phyloP scores from a whole-genome alignment of 495 filamentous ascomycete genomes.

The Penicillium bovifimosum region DNA sequence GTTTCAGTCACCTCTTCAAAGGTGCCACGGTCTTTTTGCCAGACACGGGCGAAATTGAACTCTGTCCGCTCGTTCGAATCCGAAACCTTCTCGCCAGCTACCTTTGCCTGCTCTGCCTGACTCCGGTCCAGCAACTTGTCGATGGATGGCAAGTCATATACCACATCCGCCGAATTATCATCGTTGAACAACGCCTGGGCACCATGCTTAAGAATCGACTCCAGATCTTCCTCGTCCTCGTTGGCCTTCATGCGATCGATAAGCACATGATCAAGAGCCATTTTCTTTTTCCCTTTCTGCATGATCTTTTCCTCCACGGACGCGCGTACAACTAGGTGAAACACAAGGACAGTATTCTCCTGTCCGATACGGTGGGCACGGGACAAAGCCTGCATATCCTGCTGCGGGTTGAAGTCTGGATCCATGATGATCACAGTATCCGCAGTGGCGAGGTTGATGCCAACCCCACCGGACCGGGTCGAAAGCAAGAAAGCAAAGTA shows the following conservation, averaged over 20 bases:
- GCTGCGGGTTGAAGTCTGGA: conserved; percentile 97
- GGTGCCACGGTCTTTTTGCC: conserved; percentile 74
- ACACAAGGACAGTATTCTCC: conserved; percentile 89
- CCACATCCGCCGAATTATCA: conserved; percentile 57
- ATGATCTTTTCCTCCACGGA: conserved; percentile 94
- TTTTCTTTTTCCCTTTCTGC: conserved; percentile 92
- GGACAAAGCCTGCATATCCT: conserved; percentile 92
- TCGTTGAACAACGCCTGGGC: conserved; percentile 81
- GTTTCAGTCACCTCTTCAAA: conserved; percentile 55
- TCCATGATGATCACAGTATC: conserved; percentile 99
- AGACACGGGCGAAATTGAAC: conserved; percentile 88
- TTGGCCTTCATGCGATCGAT: conserved; percentile 84
- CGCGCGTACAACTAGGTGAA: conserved; percentile 84
- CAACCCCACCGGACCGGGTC: conserved; percentile 90
- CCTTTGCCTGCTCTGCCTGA: conserved; percentile 65
- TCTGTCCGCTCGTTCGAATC: conserved; percentile 49
- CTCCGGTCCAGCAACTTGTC: conserved; percentile 86
- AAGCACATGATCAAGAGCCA: conserved; percentile 86
- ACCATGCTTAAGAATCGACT: conserved; percentile 84
- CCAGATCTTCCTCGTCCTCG: conserved; percentile 72
- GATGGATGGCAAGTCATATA: conserved; percentile 73
- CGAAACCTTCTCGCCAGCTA: conserved; percentile 47
- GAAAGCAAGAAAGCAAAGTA: conserved; percentile 88
- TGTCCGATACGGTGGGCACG: conserved; percentile 95
- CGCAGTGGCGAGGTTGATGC: conserved; percentile 94